Evolutionary conservation across 495 filamentous ascomycete genomes (phyloP).

Genomic region (Aspergillus conjunctus): DNA sequence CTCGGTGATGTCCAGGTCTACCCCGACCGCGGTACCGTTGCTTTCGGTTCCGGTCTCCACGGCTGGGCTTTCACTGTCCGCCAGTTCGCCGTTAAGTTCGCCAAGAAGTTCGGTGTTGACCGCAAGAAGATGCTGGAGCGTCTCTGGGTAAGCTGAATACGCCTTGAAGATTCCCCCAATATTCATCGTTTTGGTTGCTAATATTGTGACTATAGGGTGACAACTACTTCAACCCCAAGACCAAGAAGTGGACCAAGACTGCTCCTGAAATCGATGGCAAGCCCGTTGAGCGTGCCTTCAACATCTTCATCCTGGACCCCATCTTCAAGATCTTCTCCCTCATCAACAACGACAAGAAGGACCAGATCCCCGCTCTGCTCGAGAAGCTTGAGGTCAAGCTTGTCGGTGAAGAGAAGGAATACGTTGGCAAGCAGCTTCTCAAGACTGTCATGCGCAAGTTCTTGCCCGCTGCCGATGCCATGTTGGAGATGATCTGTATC

Average conservation of each 20-base stretch:
- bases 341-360: constrained; percentile 98
- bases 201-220: constrained; percentile 65
- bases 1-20: constrained; percentile 99
- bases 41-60: constrained; percentile 99
- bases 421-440: constrained; percentile 94
- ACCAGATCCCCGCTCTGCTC: constrained; percentile 79
- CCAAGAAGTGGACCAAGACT: constrained; percentile 99
- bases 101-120: constrained; percentile 99
- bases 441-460: constrained; percentile 99
- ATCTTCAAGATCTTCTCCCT: constrained; percentile 98
- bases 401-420: constrained; percentile 78
- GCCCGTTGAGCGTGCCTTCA: constrained; percentile 95
- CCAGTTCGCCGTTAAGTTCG: constrained; percentile 94
- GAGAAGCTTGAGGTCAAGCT: constrained; percentile 95
- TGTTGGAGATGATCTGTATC: constrained; percentile 99
- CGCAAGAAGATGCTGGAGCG: constrained; percentile 99
- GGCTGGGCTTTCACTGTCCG: constrained; percentile 99
- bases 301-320: constrained; percentile 96
- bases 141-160: constrained; percentile 76
- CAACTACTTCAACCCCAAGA: constrained; percentile 99
- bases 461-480: constrained; percentile 94
- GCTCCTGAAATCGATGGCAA: constrained; percentile 74
- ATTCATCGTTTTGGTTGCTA: constrained; percentile 23
- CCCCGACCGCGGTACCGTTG: constrained; percentile 92
- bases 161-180: background rate